phyloP scores from a whole-genome alignment of 352 stramenopile species.

The Phytophthora constricta region DNA sequence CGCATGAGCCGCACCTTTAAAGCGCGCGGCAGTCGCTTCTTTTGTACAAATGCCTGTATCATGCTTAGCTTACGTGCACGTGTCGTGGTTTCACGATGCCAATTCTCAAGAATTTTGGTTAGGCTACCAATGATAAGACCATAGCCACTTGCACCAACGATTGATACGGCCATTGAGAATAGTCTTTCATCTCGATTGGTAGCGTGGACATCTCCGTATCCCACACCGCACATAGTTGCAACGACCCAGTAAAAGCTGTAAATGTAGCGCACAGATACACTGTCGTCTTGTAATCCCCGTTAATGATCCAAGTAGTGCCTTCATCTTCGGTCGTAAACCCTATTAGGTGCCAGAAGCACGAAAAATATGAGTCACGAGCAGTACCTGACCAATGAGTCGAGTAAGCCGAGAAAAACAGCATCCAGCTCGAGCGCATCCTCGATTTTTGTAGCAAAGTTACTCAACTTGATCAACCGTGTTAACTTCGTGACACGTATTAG shows the following conservation, averaged over 20 bases:
- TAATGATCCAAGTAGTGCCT: slow-evolving; percentile 48
- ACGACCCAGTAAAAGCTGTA: slow-evolving; percentile 90
- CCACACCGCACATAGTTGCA: slow-evolving; percentile 78
- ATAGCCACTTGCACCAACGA: slow-evolving; percentile 80
- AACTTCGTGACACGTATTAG: slow-evolving; percentile 79
- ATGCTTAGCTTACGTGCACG: slow-evolving; percentile 66
- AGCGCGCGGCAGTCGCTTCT: slow-evolving; percentile 60
- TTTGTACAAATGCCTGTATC: slow-evolving; percentile 69
- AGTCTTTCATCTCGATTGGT: slow-evolving; percentile 73
- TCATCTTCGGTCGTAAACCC: slow-evolving; percentile 47
- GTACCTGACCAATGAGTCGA: slow-evolving; percentile 64
- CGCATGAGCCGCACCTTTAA: slow-evolving; percentile 62
- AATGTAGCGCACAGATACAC: slow-evolving; percentile 59
- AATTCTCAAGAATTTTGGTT: slow-evolving; percentile 84
- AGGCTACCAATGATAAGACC: slow-evolving; percentile 88
- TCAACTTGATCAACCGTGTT: slow-evolving; percentile 70
- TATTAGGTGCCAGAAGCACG: slow-evolving; percentile 84
- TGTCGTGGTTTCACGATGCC: slow-evolving; percentile 67
- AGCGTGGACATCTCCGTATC: slow-evolving; percentile 84
- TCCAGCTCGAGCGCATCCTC: slow-evolving; percentile 75
- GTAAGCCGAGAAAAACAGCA: slow-evolving; percentile 64
- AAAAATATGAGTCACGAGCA: slow-evolving; percentile 73
- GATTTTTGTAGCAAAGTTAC: slow-evolving; percentile 73
- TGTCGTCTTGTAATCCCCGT: slow-evolving; percentile 33
- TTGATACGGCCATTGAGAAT: slow-evolving; percentile 72